Evolutionary conservation across 345 rosid species (phyloP), one percentile per base, ranked within the genome.

Genomic region (Eucalyptus sideroxylon): DNA sequence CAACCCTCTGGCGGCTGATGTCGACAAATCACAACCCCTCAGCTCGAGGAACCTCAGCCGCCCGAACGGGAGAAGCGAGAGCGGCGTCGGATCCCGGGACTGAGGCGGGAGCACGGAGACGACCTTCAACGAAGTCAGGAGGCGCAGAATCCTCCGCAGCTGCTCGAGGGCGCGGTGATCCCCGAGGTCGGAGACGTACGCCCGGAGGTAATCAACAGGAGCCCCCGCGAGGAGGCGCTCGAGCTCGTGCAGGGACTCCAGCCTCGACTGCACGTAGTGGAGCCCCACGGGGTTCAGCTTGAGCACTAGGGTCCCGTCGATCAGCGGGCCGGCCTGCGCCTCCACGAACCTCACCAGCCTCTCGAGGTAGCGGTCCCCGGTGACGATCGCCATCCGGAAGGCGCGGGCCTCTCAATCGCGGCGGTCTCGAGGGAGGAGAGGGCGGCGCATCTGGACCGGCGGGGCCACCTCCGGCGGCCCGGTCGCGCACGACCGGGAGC

Each of bases 91-190:
- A 80, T 98, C 99, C 87, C 99, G 94, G 37, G 93, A 87, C 11
- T 97, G 97, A 4, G 96, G 93, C 6, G 98, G 96, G 87, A 98
- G 94, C 69, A 94, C 94, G 0, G 99, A 96, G 60, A 96, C 97
- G 34, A 97, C 98, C 93, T 97, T 97, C 26, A 98, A 95, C 80
- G 96, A 92, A 85, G 99, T 94, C 5, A 98, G 93, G 47, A 97
- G 94, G 26, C 97, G 93, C 81, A 98, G 96, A 55, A 98, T 96
- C 90, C 99, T 94, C 17, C 99, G 96, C 77, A 98, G 95, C 94
- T 98, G 99, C 93, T 98, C 99, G 42, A 98, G 95, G 5, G 99
- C 99, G 42, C 99, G 98, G 93, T 94, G 95, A 91, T 98, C 99
- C 1, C 99, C 99, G 14, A 98, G 97, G 94, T 98, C 99, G 34